phyloP scores from a whole-genome alignment of 331 rosid genomes.

The Malus hybrid region DNA sequence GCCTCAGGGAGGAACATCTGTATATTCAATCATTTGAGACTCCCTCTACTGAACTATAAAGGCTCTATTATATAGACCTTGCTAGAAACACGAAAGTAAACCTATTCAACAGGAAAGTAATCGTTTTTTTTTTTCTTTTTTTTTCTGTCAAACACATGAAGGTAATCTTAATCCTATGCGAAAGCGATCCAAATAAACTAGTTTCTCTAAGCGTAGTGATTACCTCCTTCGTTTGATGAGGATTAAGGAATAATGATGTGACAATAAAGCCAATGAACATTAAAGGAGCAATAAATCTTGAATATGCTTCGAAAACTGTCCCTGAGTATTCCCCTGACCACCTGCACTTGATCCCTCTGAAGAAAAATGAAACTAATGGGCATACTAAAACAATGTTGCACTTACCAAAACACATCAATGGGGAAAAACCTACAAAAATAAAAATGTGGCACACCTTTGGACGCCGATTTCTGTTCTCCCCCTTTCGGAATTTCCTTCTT shows the following conservation, averaged over 20 bases:
- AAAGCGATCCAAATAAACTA: not conserved
- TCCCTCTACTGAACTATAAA: too few species aligned
- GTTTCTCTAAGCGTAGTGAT: not conserved
- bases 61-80: too few species aligned
- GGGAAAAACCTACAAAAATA: not conserved
- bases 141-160: too few species aligned
- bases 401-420: not conserved
- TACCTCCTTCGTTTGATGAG: conserved; percentile 61
- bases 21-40: too few species aligned
- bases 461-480: conserved; percentile 4
- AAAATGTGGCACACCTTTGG: conserved; percentile 6
- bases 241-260: conserved; percentile 36
- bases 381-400: not conserved
- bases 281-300: conserved; percentile 40
- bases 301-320: conserved; percentile 37
- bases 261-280: conserved; percentile 44
- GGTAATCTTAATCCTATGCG: too few species aligned
- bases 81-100: too few species aligned
- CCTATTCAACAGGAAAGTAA: not conserved
- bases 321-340: conserved; percentile 39
- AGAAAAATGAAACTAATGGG: not conserved
- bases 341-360: conserved; percentile 55
- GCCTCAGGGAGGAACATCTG: too few species aligned
- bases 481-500: conserved; percentile 14
- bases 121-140: too few species aligned